These are phyloP conservation scores for Trichaptum fuscoviolaceum DNA, from an alignment of 768 basidiomycete genomes.

Conservation along the genomic window DNA sequence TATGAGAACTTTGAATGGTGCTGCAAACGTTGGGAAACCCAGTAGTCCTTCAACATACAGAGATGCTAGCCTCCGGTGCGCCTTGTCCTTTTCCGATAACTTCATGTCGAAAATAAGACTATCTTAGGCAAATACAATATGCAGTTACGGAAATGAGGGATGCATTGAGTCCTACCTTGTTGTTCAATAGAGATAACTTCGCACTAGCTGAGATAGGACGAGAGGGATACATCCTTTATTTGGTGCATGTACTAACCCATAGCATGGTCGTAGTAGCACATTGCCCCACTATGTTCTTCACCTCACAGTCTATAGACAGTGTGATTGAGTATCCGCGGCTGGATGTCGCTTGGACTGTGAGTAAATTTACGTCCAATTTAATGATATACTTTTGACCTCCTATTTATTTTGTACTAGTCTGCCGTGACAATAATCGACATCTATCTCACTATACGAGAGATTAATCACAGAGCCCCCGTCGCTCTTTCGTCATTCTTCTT, in stretches of 20 bases:
- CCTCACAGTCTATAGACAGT: not conserved
- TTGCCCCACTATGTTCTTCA: conserved; percentile 7
- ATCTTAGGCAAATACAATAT: not conserved
- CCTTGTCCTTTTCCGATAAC: conserved; percentile 3
- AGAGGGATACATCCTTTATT: conserved; percentile 5
- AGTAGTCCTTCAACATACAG: conserved; percentile 5
- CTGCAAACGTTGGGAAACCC: conserved; percentile 6
- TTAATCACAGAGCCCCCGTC: not conserved
- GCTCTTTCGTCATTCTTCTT: conserved; percentile 10
- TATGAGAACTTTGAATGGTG: conserved; percentile 8
- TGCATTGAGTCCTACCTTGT: not conserved
- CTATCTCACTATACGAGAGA: conserved; percentile 5
- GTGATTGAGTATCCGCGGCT: conserved; percentile 2
- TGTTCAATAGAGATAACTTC: conserved; percentile 7
- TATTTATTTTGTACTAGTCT: not conserved
- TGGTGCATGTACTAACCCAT: conserved; percentile 10
- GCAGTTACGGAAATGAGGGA: conserved; percentile 1
- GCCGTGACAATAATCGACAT: not conserved
- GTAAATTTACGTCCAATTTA: not conserved
- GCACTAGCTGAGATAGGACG: not conserved
- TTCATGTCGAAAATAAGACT: conserved; percentile 2
- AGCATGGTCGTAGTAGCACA: conserved; percentile 5
- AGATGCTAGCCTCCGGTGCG: conserved; percentile 3
- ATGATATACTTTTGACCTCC: not conserved
- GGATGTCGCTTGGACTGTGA: conserved; percentile 4